Evolutionary conservation across 495 filamentous ascomycete genomes (phyloP).

Genomic region (Podospora anserina): DNA sequence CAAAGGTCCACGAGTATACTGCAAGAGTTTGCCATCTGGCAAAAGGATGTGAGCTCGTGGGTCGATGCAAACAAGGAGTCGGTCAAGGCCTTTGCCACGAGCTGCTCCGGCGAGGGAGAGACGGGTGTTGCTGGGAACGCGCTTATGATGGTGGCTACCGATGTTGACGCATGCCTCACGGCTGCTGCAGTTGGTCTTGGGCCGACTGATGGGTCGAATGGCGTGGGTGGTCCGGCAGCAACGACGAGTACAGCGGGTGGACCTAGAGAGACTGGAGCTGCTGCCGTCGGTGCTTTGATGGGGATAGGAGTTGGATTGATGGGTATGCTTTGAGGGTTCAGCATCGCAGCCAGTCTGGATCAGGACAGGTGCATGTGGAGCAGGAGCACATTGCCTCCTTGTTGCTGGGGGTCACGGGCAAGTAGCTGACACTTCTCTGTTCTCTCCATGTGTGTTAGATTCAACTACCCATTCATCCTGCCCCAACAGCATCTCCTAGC

Average conservation of each 20-base stretch:
- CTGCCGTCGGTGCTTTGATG: too few species aligned
- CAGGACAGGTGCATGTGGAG: neutral
- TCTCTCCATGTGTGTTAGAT: too few species aligned
- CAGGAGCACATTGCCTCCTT: too few species aligned
- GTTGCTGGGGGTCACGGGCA: too few species aligned
- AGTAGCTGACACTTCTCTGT: too few species aligned
- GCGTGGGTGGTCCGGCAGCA: too few species aligned
- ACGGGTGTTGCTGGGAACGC: neutral
- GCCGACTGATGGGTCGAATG: too few species aligned
- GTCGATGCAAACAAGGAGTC: neutral
- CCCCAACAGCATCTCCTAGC: slow-evolving; percentile 1
- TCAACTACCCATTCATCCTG: neutral
- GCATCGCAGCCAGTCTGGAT: slow-evolving; percentile 4
- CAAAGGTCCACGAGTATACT: neutral
- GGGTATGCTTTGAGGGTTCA: neutral
- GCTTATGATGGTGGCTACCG: neutral
- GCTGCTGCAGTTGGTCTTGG: slow-evolving; percentile 22
- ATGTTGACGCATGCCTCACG: neutral
- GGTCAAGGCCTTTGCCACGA: neutral
- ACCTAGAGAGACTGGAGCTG: too few species aligned
- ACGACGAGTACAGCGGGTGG: slow-evolving; percentile 24
- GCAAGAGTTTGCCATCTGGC: neutral
- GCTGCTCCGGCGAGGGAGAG: neutral
- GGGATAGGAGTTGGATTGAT: too few species aligned
- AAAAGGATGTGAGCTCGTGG: neutral